A percentile compares a stretch with the other conserved stretches of the same genome.
Evolutionary conservation across 768 basidiomycete species (phyloP).

Genomic region (Boletus reticuloceps): DNA sequence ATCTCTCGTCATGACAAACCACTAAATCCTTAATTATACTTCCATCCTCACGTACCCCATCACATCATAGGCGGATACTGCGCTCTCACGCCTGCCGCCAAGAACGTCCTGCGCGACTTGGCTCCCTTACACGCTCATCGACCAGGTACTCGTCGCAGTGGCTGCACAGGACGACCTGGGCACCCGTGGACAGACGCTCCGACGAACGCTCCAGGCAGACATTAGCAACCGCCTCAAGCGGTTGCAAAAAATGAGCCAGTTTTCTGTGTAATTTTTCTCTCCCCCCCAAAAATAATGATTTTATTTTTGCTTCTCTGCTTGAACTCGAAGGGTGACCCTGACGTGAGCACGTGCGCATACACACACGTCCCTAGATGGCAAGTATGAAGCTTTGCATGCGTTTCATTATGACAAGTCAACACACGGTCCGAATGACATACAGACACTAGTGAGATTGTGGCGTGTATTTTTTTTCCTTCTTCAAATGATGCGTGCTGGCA

Average conservation of each 20-base stretch:
- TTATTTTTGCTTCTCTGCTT: no score
- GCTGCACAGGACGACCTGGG: conserved; percentile 51
- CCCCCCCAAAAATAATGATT: no score
- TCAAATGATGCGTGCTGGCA: conserved; percentile 8
- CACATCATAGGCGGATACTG: conserved; percentile 51
- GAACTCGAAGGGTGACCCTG: not conserved
- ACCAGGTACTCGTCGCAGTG: conserved; percentile 73
- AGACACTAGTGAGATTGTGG: not conserved
- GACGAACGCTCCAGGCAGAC: conserved; percentile 55
- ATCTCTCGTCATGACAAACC: not conserved
- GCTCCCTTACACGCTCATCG: conserved; percentile 82
- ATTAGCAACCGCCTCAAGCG: conserved; percentile 63
- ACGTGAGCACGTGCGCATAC: not conserved
- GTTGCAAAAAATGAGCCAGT: conserved; percentile 61
- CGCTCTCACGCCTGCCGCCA: conserved; percentile 49
- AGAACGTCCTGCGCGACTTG: conserved; percentile 64
- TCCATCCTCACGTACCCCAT: not conserved
- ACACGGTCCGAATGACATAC: no score
- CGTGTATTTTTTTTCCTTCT: not conserved
- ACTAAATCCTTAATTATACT: conserved; percentile 9
- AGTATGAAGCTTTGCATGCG: not conserved
- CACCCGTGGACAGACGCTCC: conserved; percentile 36
- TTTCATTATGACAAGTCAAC: conserved; percentile 7
- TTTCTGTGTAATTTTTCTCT: conserved; percentile 16
- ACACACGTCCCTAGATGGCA: not conserved